Evolutionary conservation across 108 stramenopile genomes (phyloP).

Genomic region (Stephanodiscus triporus): DNA sequence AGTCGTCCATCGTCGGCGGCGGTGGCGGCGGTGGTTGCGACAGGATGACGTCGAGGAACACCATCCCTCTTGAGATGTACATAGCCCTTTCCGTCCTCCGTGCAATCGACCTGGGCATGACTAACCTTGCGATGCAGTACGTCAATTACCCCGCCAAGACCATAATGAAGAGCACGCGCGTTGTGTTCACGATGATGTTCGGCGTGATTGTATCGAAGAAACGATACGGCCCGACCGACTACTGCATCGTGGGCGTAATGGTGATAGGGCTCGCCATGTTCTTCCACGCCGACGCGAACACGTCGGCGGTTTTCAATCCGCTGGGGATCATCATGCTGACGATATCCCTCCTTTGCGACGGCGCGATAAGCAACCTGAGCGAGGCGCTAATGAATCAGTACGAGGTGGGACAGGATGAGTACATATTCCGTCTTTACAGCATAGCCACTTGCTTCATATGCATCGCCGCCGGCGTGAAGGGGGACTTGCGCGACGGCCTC

Average conservation of each 20-base stretch:
- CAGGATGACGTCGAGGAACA: background rate
- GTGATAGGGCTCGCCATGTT: constrained; percentile 83
- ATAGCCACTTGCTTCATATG: constrained; percentile 81
- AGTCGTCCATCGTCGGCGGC: constrained; percentile 19
- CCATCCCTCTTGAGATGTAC: constrained; percentile 73
- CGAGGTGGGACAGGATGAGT: constrained; percentile 91
- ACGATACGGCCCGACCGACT: constrained; percentile 68
- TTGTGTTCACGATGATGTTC: constrained; percentile 93
- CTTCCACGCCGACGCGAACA: constrained; percentile 87
- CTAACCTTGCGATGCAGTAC: constrained; percentile 91
- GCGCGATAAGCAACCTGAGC: constrained; percentile 81
- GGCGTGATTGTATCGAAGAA: constrained; percentile 77
- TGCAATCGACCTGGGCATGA: constrained; percentile 87
- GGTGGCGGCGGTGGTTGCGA: constrained; percentile 7
- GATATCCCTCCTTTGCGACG: constrained; percentile 81
- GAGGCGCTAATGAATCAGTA: constrained; percentile 86
- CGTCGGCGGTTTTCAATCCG: constrained; percentile 78
- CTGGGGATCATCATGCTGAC: constrained; percentile 86
- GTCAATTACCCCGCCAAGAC: constrained; percentile 94
- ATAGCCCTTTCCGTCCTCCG: constrained; percentile 77
- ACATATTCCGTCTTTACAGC: constrained; percentile 85
- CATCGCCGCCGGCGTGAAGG: constrained; percentile 67
- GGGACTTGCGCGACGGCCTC: constrained; percentile 75
- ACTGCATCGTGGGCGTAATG: constrained; percentile 79
- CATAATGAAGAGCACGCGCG: constrained; percentile 79